These are phyloP conservation scores for barley (Hordeum vulgare) DNA, from an alignment of 176 grass and related monocot species.

Conservation along the genomic window DNA sequence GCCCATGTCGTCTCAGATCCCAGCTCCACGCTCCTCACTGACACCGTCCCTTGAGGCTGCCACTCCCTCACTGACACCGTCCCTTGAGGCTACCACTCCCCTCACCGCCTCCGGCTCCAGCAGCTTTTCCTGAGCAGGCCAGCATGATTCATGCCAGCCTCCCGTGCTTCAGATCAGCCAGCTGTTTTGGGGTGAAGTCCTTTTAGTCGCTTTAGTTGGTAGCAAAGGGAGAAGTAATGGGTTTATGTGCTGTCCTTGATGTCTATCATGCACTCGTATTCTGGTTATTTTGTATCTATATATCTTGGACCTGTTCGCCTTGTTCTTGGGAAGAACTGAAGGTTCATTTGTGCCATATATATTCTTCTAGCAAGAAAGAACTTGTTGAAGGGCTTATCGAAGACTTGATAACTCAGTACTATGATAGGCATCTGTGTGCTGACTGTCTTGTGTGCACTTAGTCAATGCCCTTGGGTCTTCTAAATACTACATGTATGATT, in stretches of 20 bases:
- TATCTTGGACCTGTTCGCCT: background rate
- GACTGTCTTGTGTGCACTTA: background rate
- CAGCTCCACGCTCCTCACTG: too few relatives aligned
- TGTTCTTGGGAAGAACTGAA: too few relatives aligned
- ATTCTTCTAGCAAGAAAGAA: background rate
- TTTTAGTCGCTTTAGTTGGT: constrained; percentile 6
- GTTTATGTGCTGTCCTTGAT: background rate
- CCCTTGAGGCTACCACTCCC: background rate
- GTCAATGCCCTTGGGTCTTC: background rate
- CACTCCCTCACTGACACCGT: background rate
- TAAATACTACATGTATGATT: background rate
- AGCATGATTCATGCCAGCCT: background rate
- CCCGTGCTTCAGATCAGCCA: constrained; percentile 2
- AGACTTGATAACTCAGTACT: background rate
- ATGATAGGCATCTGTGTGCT: background rate
- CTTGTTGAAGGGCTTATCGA: background rate
- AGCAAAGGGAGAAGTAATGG: background rate
- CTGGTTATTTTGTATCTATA: constrained; percentile 15
- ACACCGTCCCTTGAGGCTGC: too few relatives aligned
- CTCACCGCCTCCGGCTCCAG: background rate
- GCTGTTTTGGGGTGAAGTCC: background rate
- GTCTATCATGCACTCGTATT: background rate
- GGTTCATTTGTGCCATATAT: background rate
- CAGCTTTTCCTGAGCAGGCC: background rate
- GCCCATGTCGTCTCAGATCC: too few relatives aligned